Evolutionary conservation across 495 filamentous ascomycete species (phyloP), one percentile per base, ranked within the genome.

Genomic region (Penicillium paxilli): DNA sequence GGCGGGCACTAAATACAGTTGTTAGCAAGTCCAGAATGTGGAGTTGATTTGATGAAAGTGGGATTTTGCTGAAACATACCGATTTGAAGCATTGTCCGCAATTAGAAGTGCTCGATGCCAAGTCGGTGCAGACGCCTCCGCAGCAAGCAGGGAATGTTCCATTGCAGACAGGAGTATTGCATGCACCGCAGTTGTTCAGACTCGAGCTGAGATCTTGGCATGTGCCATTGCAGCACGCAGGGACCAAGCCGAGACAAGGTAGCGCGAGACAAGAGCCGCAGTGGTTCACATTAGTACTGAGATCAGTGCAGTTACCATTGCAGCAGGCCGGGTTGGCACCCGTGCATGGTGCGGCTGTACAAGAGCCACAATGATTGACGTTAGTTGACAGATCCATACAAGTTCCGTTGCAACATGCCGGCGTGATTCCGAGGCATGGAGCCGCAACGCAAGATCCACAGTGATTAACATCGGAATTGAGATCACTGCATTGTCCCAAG

Each of bases 61-160:
- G 4, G n/a, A 4, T 32, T 1, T 32, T 1, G n/a, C 25, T 32
- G 3, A n/a, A 5, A 41, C 45, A 21, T 55, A 55, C 52, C 16
- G 46, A 42, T 30, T 30, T 54, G 45, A 19, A 41, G 47, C 62
- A 65, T 38, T 33, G 44, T 46, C 62, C 62, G 42, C 62, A 65
- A 26, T 52, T 58, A n/a, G 10, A 35, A 8, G 25, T 23, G 17
- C 37, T 55, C 7, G 33, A 54, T 10, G 42, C 14, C 20, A 60
- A 21, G 44, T 61, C 58, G 9, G 24, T 22, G 30, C 62, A 61
- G 10, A 19, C 33, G n/a, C 56, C 56, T 44, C 22, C 23, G 16
- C 60, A 63, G 16, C 56, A 63, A 22, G 49, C 45, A 21, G 59
- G 55, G 14, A 58, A 37, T 28, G 17, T 47, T 11, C 54, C 54